Base-by-base conservation (phyloP, 805 yeast genomes). In the Priceomyces haplophilus region DNA sequence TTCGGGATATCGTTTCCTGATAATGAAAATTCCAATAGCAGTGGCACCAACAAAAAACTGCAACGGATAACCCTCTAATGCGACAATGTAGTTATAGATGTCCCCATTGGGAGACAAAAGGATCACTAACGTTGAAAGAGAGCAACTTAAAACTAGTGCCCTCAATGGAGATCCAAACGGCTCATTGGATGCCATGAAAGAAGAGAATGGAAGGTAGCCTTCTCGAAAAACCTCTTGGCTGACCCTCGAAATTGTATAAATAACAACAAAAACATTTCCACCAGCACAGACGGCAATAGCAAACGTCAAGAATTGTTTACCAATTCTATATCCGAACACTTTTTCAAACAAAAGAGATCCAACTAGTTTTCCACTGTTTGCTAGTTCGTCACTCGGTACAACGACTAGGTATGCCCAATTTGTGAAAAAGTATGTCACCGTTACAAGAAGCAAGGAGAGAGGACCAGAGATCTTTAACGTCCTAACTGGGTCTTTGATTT, bases 161-260 rank as follows among this genome's bases (percentile, higher is more conserved):
- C 75, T 76, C 17, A 81, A 54, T 2, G 88, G 86, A 1, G 83
- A 78, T 16, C 75, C 76, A 44, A 58, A 62, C 1, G 82, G 82
- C 67, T 72, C 69, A 48, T 80, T 80, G 5, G 78, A 72, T 0
- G 84, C 78, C 73, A 80, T 64, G 24, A 64, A 49, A 17, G 51
- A 54, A 3, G 82, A 72, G 43, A 65, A 76, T 7, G 88, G 88
- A 11, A 80, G 53, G 43, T 69, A 77, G 0, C 86, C 86, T 50
- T 80, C 85, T 43, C 83, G 65, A 49, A 82, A 80, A 3, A 77
- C 76, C 56, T 81, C 86, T 54, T 82, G 88, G 48, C 78, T 78
- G 65, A 78, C 75, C 54, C 88, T 66, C 0, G 85, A 78, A 8
- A 78, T 65, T 3, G 80, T 72, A 54, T 80, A 82, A 13, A 79